Evolutionary conservation across 768 basidiomycete species (phyloP).

Genomic region (Hydnomerulius pinastri): DNA sequence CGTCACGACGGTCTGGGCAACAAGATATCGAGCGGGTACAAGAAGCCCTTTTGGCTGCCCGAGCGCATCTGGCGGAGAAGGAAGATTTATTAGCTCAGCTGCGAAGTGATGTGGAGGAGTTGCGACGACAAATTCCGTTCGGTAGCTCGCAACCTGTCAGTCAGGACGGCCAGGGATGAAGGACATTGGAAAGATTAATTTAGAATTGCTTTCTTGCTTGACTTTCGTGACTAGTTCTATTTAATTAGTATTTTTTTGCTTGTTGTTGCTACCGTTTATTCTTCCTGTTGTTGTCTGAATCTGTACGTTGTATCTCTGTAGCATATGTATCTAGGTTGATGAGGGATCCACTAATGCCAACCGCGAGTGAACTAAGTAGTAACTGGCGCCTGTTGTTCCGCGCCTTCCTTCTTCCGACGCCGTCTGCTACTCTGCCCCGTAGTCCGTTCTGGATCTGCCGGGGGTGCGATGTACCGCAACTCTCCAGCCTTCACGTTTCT

Average conservation of each 20-base stretch:
- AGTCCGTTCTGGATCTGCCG: constrained; percentile 1
- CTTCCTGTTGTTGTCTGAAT: neutral
- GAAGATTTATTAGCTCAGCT: constrained; percentile 22
- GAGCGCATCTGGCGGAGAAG: constrained; percentile 21
- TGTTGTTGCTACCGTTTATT: neutral
- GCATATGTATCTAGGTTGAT: too few relatives aligned
- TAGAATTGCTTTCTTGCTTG: neutral
- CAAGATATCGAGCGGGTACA: constrained; percentile 25
- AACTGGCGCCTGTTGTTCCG: too few relatives aligned
- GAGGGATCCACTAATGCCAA: too few relatives aligned
- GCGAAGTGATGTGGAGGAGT: constrained; percentile 23
- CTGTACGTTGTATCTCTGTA: neutral
- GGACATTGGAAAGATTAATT: neutral
- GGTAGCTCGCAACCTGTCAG: neutral
- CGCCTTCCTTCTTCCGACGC: constrained; percentile 4
- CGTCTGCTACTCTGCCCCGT: neutral
- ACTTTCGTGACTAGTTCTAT: neutral
- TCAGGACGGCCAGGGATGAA: neutral
- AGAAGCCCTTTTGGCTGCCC: constrained; percentile 21
- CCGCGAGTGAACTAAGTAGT: too few relatives aligned
- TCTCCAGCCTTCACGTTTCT: constrained; percentile 39
- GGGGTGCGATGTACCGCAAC: constrained; percentile 39
- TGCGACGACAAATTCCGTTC: constrained; percentile 11
- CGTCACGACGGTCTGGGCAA: constrained; percentile 6
- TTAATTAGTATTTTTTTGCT: neutral